Evolutionary conservation across 352 stramenopile species (phyloP).

Genomic region (Blastocystis hominis): DNA sequence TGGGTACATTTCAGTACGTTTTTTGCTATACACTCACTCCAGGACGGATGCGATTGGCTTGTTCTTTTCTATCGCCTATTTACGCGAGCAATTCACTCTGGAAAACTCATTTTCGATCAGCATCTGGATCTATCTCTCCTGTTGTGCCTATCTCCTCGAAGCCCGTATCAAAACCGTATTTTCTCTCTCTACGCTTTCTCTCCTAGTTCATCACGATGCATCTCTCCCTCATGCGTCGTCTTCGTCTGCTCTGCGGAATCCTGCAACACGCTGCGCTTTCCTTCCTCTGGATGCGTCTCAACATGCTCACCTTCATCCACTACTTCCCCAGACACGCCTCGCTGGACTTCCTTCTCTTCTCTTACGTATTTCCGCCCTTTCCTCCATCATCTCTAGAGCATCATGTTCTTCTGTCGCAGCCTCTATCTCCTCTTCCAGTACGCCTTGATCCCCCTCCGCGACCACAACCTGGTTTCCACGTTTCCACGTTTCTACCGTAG

Average conservation of each 20-base stretch:
- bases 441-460: background rate
- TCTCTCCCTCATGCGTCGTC: background rate
- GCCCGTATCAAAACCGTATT: background rate
- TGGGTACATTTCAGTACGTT: background rate
- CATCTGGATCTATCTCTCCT: constrained; percentile 4
- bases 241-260: background rate
- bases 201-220: background rate
- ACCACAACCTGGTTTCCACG: too few relatives aligned
- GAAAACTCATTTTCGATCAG: background rate
- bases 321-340: background rate
- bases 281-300: background rate
- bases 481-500: too few relatives aligned
- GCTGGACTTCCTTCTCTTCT: background rate
- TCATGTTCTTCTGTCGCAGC: background rate
- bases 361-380: background rate
- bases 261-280: background rate
- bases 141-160: background rate
- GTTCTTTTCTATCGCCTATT: constrained; percentile 7
- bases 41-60: constrained; percentile 1
- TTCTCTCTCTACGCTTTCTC: background rate
- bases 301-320: background rate
- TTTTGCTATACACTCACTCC: background rate
- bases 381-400: background rate
- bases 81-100: background rate
- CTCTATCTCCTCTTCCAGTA: background rate